Evolutionary conservation across 2,329 filamentous ascomycete species (phyloP).

Genomic region (Ophiostoma sp.): DNA sequence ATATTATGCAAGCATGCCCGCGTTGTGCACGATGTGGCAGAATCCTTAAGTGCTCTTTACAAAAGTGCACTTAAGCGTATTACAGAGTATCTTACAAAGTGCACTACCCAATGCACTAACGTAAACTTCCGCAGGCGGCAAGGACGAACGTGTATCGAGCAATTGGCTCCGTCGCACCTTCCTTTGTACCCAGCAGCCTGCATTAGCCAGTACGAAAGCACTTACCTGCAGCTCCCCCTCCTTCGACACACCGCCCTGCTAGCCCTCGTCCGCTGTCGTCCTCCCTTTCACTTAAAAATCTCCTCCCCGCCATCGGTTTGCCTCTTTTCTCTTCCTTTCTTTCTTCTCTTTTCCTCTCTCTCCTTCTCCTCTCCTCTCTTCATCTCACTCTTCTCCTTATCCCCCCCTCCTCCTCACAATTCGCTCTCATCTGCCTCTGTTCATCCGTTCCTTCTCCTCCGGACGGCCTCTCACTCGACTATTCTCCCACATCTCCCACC

Average conservation of each 20-base stretch:
- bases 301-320: constrained; percentile 19
- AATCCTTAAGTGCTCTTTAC: not conserved
- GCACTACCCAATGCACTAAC: not conserved
- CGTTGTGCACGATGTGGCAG: not conserved
- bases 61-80: not conserved
- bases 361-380: constrained; percentile 15
- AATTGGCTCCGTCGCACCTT: constrained; percentile 12
- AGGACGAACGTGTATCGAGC: constrained; percentile 7
- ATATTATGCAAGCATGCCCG: no score
- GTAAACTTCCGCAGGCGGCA: not conserved
- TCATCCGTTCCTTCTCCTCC: constrained; percentile 22
- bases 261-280: constrained; percentile 6
- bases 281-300: constrained; percentile 20
- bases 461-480: constrained; percentile 19
- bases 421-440: constrained; percentile 4
- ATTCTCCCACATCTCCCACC: constrained; percentile 16
- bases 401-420: not conserved
- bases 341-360: constrained; percentile 10
- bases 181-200: constrained; percentile 17
- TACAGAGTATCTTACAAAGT: not conserved
- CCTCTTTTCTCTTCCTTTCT: constrained; percentile 21
- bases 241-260: constrained; percentile 25
- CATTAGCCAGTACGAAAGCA: not conserved
- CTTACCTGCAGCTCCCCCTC: constrained; percentile 15
- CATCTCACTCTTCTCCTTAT: constrained; percentile 5